phyloP scores from a whole-genome alignment of 2,329 filamentous ascomycete genomes.

The Neonectria faginata region DNA sequence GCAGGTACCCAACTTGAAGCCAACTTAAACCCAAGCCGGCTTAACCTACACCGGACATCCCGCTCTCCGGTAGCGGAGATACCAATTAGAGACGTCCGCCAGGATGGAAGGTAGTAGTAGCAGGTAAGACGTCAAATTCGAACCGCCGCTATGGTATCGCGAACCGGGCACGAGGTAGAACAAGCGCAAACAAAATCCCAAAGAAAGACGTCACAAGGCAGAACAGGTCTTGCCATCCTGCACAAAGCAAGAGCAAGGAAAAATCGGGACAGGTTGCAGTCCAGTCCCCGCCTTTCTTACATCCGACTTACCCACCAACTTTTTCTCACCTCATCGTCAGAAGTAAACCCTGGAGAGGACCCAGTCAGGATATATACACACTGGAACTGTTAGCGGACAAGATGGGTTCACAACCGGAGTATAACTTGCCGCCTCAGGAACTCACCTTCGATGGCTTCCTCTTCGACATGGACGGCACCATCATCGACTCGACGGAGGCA shows the following conservation, averaged over 20 bases:
- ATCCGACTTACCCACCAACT: not conserved
- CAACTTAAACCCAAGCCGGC: slow-evolving; percentile 2
- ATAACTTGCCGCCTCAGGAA: slow-evolving; percentile 57
- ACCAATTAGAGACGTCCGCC: slow-evolving; percentile 15
- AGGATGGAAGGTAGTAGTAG: too few species aligned
- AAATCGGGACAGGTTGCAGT: not conserved
- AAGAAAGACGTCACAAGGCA: slow-evolving; percentile 1
- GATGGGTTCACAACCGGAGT: slow-evolving; percentile 54
- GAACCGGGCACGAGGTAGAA: slow-evolving; percentile 15
- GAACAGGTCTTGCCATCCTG: slow-evolving; percentile 1
- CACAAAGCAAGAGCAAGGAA: not conserved
- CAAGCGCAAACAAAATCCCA: not conserved
- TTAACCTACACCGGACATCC: slow-evolving; percentile 33
- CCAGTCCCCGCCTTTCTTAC: not conserved
- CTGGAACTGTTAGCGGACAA: slow-evolving; percentile 14
- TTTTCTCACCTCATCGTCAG: not conserved
- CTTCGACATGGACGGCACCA: slow-evolving; percentile 85
- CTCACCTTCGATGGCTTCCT: slow-evolving; percentile 68
- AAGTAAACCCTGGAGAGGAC: not conserved
- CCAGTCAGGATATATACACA: not conserved
- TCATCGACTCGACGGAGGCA: slow-evolving; percentile 83
- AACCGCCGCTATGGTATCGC: slow-evolving; percentile 17
- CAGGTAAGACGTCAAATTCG: not conserved
- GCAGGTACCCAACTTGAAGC: not conserved
- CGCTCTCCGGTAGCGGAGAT: slow-evolving; percentile 24